Evolutionary conservation across 495 filamentous ascomycete species (phyloP).

Genomic region (Penicillium coprophilum): DNA sequence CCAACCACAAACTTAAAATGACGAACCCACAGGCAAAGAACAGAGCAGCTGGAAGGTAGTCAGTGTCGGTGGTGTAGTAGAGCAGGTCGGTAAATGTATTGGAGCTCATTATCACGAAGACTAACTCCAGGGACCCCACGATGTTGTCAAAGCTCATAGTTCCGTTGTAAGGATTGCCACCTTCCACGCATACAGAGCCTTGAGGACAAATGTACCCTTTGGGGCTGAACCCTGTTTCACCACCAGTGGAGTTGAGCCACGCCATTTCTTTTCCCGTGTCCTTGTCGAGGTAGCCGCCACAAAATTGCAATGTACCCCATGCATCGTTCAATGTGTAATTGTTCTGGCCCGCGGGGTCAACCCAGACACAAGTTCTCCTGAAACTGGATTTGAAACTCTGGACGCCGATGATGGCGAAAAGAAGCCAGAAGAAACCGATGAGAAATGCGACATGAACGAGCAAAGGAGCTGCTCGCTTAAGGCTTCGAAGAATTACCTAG

Average conservation of each 20-base stretch:
- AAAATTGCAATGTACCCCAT: conserved; percentile 67
- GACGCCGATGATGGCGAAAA: conserved; percentile 95
- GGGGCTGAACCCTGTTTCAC: conserved; percentile 43
- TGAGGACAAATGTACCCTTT: conserved; percentile 93
- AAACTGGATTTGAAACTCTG: conserved; percentile 98
- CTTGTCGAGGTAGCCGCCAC: conserved; percentile 75
- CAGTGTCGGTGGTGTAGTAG: conserved; percentile 87
- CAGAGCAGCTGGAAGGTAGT: conserved; percentile 80
- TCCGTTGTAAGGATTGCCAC: conserved; percentile 74
- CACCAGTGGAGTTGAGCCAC: conserved; percentile 61
- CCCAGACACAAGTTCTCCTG: conserved; percentile 84
- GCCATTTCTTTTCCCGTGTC: conserved; percentile 55
- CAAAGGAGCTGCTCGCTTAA: conserved; percentile 91
- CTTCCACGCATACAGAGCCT: conserved; percentile 79
- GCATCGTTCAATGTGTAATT: conserved; percentile 48
- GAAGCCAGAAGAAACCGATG: conserved; percentile 97
- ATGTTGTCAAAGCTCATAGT: conserved; percentile 97
- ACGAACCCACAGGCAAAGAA: conserved; percentile 87
- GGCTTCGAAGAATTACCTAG: conserved; percentile 85
- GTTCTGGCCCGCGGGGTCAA: conserved; percentile 49
- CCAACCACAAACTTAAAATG: conserved; percentile 94
- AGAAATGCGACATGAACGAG: conserved; percentile 95
- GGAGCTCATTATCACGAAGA: conserved; percentile 98
- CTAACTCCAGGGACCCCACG: conserved; percentile 81
- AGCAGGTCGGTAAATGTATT: conserved; percentile 95